Evolutionary conservation across 108 stramenopile genomes (phyloP), one percentile per base, ranked within the genome.

Genomic region (Skeletonema tropicum): DNA sequence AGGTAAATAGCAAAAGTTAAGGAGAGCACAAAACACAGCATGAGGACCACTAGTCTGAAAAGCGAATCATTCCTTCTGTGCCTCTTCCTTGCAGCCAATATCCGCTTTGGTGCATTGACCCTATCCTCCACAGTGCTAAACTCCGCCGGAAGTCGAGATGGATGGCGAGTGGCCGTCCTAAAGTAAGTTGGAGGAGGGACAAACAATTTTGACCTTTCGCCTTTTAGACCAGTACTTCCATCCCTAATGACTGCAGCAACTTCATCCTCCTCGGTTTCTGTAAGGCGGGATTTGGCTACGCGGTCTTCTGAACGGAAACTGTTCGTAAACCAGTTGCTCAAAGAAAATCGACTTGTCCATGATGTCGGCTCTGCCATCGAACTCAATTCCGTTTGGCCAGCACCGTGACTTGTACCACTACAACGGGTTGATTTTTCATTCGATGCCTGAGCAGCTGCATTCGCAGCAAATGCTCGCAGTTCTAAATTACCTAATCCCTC

Each of bases 11-110:
- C 68, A 36, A 73, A 80, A 0, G 67, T 58, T 12, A 80, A 48
- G 1, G 79, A 80, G 0, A 64, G 11, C 7, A 55, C 73, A 26
- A 80, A 69, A 57, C 79, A 80, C 4, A 80, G 63, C 32, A 80
- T 42, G 6, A 46, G 71, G 5, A 80, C 48, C 3, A 80, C 57
- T 13, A 80, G 8, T 45, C 72, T 57, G 0, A 80, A 33, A 15
- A 74, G 33, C 14, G 66, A 67, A 69, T 80, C 72, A 32, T 80
- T 72, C 48, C 79, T 66, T 14, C 66, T 59, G 7, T 66, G 67
- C 11, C 62, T 45, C 64, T 74, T 70, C 31, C 63, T 32, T 21
- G 77, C 58, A 35, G 26, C 33, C 12, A 67, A 21, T 25, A 67
- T 59, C n/a, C 48, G 21, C 66, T 66, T 13, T 11, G 65, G 41